These are phyloP conservation scores for Borovskyia barvae DNA, from an alignment of 208 protist species.

Conservation along the genomic window DNA sequence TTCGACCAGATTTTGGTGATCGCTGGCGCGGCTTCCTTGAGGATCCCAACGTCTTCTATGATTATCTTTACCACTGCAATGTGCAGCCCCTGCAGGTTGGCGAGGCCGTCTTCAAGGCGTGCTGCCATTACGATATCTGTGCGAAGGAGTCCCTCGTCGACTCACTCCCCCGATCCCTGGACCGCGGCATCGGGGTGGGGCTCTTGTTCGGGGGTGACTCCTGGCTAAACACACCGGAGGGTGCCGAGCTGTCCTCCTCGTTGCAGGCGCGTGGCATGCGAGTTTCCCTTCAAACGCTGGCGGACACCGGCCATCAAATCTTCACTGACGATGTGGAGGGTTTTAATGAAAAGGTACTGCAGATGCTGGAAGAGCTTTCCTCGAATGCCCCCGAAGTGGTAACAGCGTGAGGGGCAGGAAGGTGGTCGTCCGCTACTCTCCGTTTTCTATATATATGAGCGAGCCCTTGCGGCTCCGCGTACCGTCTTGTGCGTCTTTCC, in stretches of 20 bases:
- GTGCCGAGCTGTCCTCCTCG: conserved; percentile 27
- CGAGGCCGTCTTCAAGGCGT: conserved; percentile 51
- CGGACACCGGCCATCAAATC: conserved; percentile 50
- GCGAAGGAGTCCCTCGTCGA: conserved; percentile 49
- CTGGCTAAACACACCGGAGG: conserved; percentile 38
- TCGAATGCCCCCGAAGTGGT: too few relatives aligned
- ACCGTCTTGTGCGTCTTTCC: too few relatives aligned
- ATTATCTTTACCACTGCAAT: conserved; percentile 82
- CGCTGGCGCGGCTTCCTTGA: conserved; percentile 40
- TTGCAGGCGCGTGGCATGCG: conserved; percentile 32
- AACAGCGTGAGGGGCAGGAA: too few relatives aligned
- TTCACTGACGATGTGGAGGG: conserved; percentile 42
- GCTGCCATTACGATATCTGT: conserved; percentile 47
- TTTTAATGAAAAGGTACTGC: conserved; percentile 38
- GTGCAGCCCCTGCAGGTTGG: conserved; percentile 43
- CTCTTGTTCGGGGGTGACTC: conserved; percentile 55
- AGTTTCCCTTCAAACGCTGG: conserved; percentile 32
- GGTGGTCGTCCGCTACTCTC: too few relatives aligned
- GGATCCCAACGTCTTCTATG: conserved; percentile 48
- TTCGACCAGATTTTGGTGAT: conserved; percentile 55
- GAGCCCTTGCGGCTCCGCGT: too few relatives aligned
- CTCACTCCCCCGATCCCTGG: conserved; percentile 27
- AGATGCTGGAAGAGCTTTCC: conserved; percentile 14
- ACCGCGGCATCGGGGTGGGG: conserved; percentile 23
- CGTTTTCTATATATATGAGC: too few relatives aligned